A percentile compares a stretch with the other conserved stretches of the same genome.
Conservation (phyloP, 345 rosid species). For the Dipteronia sinensis region DNA sequence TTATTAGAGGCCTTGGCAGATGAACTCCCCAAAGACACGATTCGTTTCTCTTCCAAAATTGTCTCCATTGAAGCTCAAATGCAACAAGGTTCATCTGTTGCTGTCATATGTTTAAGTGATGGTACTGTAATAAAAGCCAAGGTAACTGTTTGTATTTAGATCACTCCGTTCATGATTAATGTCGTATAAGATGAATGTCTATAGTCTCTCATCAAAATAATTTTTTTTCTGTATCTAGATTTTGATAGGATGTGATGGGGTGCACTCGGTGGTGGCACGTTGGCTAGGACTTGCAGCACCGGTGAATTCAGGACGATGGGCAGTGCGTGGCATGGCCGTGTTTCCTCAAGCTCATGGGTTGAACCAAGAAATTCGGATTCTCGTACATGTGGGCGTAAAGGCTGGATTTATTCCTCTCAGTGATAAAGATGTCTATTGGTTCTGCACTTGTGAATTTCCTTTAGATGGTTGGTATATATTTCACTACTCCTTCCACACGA, state of each 20-base stretch:
- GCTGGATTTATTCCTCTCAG: slow-evolving; percentile 34
- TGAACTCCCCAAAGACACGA: slow-evolving; percentile 32
- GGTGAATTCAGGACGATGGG: slow-evolving; percentile 33
- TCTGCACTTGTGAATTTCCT: slow-evolving; percentile 3
- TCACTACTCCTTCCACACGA: no score
- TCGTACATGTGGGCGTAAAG: slow-evolving; percentile 32
- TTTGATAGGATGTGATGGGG: slow-evolving; percentile 47
- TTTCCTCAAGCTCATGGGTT: slow-evolving; percentile 41
- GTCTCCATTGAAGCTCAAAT: slow-evolving; percentile 21
- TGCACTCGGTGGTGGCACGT: slow-evolving; percentile 42
- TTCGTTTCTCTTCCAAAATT: slow-evolving; percentile 39
- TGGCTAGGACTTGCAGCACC: slow-evolving; percentile 40
- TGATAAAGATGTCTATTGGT: slow-evolving; percentile 38
- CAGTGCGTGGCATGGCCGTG: slow-evolving; percentile 32
- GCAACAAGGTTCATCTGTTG: slow-evolving; percentile 12
- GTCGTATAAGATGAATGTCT: no score
- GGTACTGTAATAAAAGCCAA: slow-evolving; percentile 38
- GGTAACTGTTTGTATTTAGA: slow-evolving; percentile 12
- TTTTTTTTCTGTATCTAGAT: slow-evolving; percentile 10
- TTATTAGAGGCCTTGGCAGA: slow-evolving; percentile 36
- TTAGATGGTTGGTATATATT: slow-evolving; percentile 19
- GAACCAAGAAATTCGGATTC: slow-evolving; percentile 13
- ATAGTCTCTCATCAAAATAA: no score
- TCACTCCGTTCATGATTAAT: no score
- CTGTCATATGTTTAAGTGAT: slow-evolving; percentile 29